A percentile compares a stretch with the other conserved stretches of the same genome.
phyloP scores from a whole-genome alignment of 768 basidiomycete species.

The Termitomyces sp. region DNA sequence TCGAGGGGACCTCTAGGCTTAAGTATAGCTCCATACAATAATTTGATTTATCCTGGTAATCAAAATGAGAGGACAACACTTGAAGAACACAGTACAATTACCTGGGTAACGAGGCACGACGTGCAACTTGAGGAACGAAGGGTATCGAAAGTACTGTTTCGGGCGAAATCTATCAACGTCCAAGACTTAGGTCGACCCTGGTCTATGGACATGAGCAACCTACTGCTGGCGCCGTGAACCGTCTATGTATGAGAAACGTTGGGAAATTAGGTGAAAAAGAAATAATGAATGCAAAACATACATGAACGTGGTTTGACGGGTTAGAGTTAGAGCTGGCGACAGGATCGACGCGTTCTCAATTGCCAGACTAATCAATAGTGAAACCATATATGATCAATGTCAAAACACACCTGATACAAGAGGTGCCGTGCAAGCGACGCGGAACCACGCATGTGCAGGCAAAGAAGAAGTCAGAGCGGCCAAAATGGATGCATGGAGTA shows the following conservation, averaged over 20 bases:
- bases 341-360: slow-evolving; percentile 32
- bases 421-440: slow-evolving; percentile 32
- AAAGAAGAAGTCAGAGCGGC: slow-evolving; percentile 13
- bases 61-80: background rate
- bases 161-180: slow-evolving; percentile 22
- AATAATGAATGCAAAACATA: slow-evolving; percentile 14
- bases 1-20: background rate
- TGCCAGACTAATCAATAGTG: background rate
- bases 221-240: slow-evolving; percentile 33
- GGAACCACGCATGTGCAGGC: slow-evolving; percentile 31
- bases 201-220: background rate
- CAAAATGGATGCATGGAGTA: slow-evolving; percentile 9
- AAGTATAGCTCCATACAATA: slow-evolving; percentile 24
- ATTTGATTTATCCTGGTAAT: slow-evolving; percentile 29
- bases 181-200: background rate
- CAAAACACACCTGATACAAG: slow-evolving; percentile 30
- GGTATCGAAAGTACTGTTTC: slow-evolving; percentile 26
- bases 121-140: slow-evolving; percentile 32
- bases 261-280: background rate
- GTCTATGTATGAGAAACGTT: slow-evolving; percentile 18
- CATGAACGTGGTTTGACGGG: slow-evolving; percentile 36
- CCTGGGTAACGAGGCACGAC: slow-evolving; percentile 29
- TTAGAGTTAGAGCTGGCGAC: slow-evolving; percentile 26
- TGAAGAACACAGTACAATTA: background rate
- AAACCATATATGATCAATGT: background rate